Evolutionary conservation across 1,284 basidiomycete genomes (phyloP).

Genomic region (Inonotus obliquus): DNA sequence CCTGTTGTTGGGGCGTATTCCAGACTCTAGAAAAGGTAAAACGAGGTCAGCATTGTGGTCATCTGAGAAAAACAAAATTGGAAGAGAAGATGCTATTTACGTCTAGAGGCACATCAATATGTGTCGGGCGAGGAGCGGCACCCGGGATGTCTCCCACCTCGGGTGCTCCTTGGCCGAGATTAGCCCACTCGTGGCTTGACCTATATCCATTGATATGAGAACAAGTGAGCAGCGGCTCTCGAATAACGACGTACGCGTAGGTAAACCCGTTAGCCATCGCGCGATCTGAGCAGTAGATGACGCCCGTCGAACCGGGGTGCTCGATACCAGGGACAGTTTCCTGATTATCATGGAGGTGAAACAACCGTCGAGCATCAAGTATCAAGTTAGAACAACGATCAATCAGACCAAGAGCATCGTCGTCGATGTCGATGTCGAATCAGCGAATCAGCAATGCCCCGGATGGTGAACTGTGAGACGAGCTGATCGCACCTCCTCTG

Average conservation of each 20-base stretch:
- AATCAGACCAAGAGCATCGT: background rate
- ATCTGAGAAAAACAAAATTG: background rate
- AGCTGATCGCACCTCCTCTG: conserved; percentile 49
- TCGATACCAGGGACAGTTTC: conserved; percentile 74
- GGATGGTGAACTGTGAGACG: background rate
- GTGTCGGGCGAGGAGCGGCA: conserved; percentile 60
- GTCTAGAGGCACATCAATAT: conserved; percentile 61
- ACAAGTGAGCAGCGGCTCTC: too few species aligned
- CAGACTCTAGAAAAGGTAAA: conserved; percentile 41
- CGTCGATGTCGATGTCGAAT: background rate
- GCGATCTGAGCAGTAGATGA: conserved; percentile 86
- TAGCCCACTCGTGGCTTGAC: conserved; percentile 69
- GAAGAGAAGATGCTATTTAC: background rate
- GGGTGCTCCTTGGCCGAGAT: conserved; percentile 84
- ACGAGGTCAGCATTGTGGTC: background rate
- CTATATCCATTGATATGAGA: conserved; percentile 27
- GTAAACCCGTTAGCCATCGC: conserved; percentile 88
- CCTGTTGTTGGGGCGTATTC: conserved; percentile 95
- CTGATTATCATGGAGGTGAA: background rate
- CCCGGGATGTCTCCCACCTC: conserved; percentile 83
- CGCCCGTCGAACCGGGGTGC: conserved; percentile 72
- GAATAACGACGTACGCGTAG: conserved; percentile 44
- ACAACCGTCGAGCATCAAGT: background rate
- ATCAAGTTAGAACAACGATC: background rate
- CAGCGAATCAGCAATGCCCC: background rate